Conservation (phyloP, 257 asterid species). For the Nicotiana paniculata region DNA sequence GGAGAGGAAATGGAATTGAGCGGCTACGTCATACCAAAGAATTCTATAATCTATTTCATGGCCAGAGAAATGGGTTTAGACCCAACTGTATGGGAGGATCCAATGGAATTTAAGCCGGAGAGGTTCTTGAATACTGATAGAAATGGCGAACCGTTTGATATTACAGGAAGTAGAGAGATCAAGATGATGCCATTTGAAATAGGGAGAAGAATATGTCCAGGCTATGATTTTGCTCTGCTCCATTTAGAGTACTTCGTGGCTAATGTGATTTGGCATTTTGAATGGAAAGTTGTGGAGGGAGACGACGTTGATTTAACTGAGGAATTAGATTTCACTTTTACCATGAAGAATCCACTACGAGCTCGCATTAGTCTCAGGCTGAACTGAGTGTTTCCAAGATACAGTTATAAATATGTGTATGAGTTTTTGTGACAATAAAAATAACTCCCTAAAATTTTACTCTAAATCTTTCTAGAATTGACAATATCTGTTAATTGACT, state of each 20-base stretch:
- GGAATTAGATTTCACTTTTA: constrained; percentile 13
- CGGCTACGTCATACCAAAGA: constrained; percentile 14
- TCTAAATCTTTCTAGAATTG: too few relatives aligned
- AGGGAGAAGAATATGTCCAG: not conserved
- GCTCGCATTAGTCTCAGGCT: constrained; percentile 10
- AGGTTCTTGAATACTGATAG: not conserved
- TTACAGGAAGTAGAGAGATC: not conserved
- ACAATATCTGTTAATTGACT: too few relatives aligned
- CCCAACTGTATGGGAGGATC: constrained; percentile 26
- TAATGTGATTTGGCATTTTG: constrained; percentile 17
- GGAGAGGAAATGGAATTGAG: constrained; percentile 15
- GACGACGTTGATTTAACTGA: constrained; percentile 13
- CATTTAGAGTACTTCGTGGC: constrained; percentile 24
- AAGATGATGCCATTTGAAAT: too few relatives aligned
- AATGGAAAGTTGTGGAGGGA: constrained; percentile 13
- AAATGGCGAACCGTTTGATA: not conserved
- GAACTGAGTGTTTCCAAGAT: too few relatives aligned
- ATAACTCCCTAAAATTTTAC: too few relatives aligned
- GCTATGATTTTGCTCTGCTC: constrained; percentile 3
- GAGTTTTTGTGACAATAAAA: too few relatives aligned
- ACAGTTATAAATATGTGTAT: too few relatives aligned
- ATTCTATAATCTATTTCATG: constrained; percentile 10
- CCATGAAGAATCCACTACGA: constrained; percentile 14
- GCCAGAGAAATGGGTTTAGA: constrained; percentile 22
- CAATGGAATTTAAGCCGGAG: constrained; percentile 22